Evolutionary conservation across 1,284 basidiomycete genomes (phyloP), one percentile per base, ranked within the genome.

Genomic region (Flammula alnicola): DNA sequence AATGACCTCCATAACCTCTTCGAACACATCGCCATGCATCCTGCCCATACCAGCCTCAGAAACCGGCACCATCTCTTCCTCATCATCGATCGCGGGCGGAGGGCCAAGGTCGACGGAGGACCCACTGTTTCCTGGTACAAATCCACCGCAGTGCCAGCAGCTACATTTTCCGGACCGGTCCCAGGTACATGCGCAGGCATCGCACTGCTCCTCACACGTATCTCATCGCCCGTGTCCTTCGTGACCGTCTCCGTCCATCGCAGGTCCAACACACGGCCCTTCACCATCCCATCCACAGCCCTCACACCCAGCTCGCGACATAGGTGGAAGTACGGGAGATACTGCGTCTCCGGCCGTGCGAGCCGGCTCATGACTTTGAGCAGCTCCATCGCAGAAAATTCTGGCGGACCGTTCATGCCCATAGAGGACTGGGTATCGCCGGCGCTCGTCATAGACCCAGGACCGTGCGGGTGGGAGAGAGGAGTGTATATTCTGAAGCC

Each of bases 201-300:
- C 30, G 5, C 35, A 30, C 31, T 61, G 44, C 65, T 64, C 38
- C 56, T 53, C 40, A 60, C 55, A 29, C 63, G 52, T 26, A 47
- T 54, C 47, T 70, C 72, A 19, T 63, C 64, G n/a, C 45, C 49
- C 30, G 52, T 54, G 61, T 79, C 78, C 54, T 70, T 73, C 49
- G 83, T 81, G 17, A 90, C 75, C 2, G 81, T 71, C 52, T 87
- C 82, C 44, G 83, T 88, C 90, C 89, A 91, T 35, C 89, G 71
- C 56, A 92, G 62, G 64, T 91, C 87, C 44, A 92, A 66, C 30
- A 91, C 80, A 39, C 83, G 76, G 2, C 83, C 86, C 52, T 83
- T 81, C 20, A 93, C 79, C 85, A 92, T 87, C 14, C 86, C 88
- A 62, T 92, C 90, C 4, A 92, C 86, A 4, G 87, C 86, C 7